phyloP scores from a whole-genome alignment of 768 basidiomycete genomes.

The Calvatia gigantea region DNA sequence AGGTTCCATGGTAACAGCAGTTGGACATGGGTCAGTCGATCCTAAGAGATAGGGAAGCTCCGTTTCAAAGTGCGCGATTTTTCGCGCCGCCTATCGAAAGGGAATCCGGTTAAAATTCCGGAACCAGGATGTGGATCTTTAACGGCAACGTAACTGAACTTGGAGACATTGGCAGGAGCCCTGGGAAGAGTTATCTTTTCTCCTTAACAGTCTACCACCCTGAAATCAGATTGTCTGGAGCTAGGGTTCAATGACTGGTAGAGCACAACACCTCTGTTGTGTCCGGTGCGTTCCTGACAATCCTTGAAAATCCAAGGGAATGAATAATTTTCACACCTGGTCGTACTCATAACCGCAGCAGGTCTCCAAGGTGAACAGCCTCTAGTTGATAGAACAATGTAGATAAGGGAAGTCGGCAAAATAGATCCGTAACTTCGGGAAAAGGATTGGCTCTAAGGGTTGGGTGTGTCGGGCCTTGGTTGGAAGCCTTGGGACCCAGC shows the following conservation, averaged over 20 bases:
- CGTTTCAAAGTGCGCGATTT: slow-evolving; percentile 65
- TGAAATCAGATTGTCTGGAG: slow-evolving; percentile 76
- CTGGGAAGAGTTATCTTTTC: slow-evolving; percentile 80
- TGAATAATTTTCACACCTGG: slow-evolving; percentile 66
- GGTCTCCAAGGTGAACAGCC: slow-evolving; percentile 81
- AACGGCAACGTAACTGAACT: slow-evolving; percentile 68
- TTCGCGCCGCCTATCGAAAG: slow-evolving; percentile 69
- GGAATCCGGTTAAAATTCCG: slow-evolving; percentile 78
- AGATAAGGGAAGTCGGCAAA: slow-evolving; percentile 78
- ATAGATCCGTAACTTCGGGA: slow-evolving; percentile 77
- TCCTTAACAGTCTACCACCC: slow-evolving; percentile 70
- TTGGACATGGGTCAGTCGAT: slow-evolving; percentile 86
- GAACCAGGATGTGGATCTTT: slow-evolving; percentile 70
- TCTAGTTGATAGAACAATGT: slow-evolving; percentile 80
- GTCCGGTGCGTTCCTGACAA: slow-evolving; percentile 69
- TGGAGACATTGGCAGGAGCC: slow-evolving; percentile 62
- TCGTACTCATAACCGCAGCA: slow-evolving; percentile 79
- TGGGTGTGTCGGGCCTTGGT: slow-evolving; percentile 33
- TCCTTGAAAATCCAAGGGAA: slow-evolving; percentile 77
- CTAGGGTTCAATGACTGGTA: slow-evolving; percentile 70
- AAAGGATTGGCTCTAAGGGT: slow-evolving; percentile 66
- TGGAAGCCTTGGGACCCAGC: slow-evolving; percentile 26
- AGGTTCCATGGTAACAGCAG: slow-evolving; percentile 85
- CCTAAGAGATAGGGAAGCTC: slow-evolving; percentile 77
- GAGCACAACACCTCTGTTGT: slow-evolving; percentile 68